Evolutionary conservation across 2,329 filamentous ascomycete genomes (phyloP), one percentile per base, ranked within the genome.

Genomic region (Fusarium sp.): DNA sequence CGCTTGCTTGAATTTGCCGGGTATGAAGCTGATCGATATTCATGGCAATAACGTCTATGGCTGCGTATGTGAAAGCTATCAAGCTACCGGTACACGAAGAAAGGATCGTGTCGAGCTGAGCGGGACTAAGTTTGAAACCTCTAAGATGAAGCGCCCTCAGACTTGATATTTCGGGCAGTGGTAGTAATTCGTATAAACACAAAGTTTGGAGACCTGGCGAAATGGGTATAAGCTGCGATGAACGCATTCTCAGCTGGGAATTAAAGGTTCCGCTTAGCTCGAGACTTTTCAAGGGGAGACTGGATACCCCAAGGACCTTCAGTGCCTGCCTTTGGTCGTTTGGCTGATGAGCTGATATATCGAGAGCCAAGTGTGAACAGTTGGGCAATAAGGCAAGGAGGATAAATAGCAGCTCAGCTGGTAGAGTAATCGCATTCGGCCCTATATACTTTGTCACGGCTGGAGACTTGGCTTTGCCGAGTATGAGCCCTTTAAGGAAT

Each of bases 41-140:
- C 7, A 33, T 40, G 23, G 38, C 44, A 9, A 37, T 30, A 35
- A 58, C 33, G 13, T 23, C 30, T 30, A 46, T 50, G 35, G 69
- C 41, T 26, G 69, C 53, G 52, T 70, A 72, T 38, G 57, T 45
- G 27, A 74, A 72, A 2, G 60, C 23, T 32, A 18, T 49, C 23
- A 73, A 50, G 9, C 23, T 20, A 7, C 52, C 44, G 4, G 50
- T 58, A 45, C 61, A 68, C 5, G 35, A 50, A 7, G 38, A 35
- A 10, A 60, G 32, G 6, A 74, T 55, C 6, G 26, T 17, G 7
- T 46, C 23, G 33, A 70, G 42, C 15, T 42, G 18, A 0, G 10
- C 4, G 26, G 53, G 17, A 23, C 32, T 32, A 30, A 70, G 13
- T 33, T 8, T 12, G 30, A 35, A 44, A 14, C 23, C 26, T 10